Evolutionary conservation across 2,329 filamentous ascomycete species (phyloP).

Genomic region (Monosporascus sp.): DNA sequence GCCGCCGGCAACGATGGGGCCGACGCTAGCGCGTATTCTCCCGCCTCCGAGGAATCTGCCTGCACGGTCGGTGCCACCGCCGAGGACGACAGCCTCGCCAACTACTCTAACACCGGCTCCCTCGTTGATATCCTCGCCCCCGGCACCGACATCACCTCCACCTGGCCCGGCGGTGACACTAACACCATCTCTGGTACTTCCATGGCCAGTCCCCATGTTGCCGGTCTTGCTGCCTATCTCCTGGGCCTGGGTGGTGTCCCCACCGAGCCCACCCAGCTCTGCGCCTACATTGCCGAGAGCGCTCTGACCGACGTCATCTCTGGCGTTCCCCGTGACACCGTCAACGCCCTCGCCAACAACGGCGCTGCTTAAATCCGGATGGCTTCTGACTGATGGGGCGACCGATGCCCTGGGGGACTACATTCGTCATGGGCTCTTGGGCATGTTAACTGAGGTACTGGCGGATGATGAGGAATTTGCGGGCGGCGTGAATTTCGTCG

Average conservation of each 20-base stretch:
- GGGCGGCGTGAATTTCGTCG: too few species aligned
- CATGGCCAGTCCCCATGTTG: conserved; percentile 4
- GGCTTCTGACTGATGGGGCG: too few species aligned
- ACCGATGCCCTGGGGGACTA: too few species aligned
- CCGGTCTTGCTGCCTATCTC: conserved; percentile 4
- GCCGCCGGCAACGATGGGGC: conserved; percentile 16
- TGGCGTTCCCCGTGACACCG: background rate
- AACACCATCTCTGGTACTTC: background rate
- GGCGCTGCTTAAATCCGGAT: background rate
- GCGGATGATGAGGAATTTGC: too few species aligned
- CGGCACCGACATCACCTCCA: conserved; percentile 4
- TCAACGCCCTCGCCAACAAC: conserved; percentile 2
- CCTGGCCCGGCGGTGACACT: background rate
- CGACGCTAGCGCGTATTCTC: conserved; percentile 12
- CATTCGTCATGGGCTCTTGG: too few species aligned
- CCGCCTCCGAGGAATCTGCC: conserved; percentile 10
- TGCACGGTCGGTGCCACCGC: conserved; percentile 16
- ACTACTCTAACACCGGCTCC: conserved; percentile 15
- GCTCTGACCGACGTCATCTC: background rate
- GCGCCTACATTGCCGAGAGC: background rate
- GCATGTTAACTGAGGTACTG: too few species aligned
- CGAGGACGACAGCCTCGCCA: conserved; percentile 3
- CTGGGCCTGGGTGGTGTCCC: background rate
- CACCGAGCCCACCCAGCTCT: background rate
- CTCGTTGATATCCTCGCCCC: conserved; percentile 14